Evolutionary conservation across 352 stramenopile species (phyloP).

Genomic region (Phytophthora pistaciae): DNA sequence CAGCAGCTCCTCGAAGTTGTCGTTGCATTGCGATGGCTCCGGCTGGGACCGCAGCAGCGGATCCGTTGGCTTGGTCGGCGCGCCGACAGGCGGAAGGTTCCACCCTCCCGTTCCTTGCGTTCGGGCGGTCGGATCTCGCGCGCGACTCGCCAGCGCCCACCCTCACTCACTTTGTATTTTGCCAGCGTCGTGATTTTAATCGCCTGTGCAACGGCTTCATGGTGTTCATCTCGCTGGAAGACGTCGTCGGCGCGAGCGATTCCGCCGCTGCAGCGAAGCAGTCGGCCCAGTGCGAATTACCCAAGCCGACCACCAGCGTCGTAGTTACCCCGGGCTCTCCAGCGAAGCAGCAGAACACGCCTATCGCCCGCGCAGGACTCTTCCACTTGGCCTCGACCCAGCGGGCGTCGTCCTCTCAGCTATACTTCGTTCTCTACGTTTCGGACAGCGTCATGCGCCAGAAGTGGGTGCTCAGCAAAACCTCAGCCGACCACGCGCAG

Average conservation of each 20-base stretch:
- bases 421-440: conserved; percentile 78
- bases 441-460: conserved; percentile 70
- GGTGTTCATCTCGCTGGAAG: conserved; percentile 86
- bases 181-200: conserved; percentile 3
- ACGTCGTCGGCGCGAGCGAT: conserved; percentile 46
- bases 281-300: conserved; percentile 6
- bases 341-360: conserved; percentile 48
- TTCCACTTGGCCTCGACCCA: conserved; percentile 30
- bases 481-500: conserved; percentile 49
- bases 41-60: conserved; percentile 25
- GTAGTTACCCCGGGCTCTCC: conserved; percentile 77
- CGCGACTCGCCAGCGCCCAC: conserved; percentile 22
- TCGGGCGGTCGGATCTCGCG: conserved; percentile 14
- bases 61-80: conserved; percentile 17
- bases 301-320: conserved; percentile 50
- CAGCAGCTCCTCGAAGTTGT: conserved; percentile 30
- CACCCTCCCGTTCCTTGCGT: conserved; percentile 14
- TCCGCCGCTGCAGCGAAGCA: conserved; percentile 16
- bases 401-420: conserved; percentile 13
- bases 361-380: conserved; percentile 20
- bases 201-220: conserved; percentile 34
- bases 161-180: conserved; percentile 27
- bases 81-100: background rate
- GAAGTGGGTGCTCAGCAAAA: conserved; percentile 80
- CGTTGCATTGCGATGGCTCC: conserved; percentile 32